Evolutionary conservation across 1,284 basidiomycete genomes (phyloP).

Genomic region (Cutaneotrichosporon cavernicola): DNA sequence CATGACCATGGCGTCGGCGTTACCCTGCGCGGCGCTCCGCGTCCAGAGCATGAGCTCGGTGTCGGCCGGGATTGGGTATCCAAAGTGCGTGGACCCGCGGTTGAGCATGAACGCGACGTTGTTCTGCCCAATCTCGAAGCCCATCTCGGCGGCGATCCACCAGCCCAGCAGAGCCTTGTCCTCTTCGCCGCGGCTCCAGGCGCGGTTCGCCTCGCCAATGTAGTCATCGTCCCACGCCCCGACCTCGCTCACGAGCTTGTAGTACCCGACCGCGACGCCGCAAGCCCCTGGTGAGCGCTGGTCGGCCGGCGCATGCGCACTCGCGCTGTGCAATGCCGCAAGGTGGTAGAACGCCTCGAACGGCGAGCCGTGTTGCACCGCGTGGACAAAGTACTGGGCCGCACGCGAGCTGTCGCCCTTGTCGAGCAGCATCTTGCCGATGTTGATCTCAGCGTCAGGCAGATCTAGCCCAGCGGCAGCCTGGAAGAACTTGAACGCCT

Average conservation of each 20-base stretch:
- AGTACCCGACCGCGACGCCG: slow-evolving; percentile 74
- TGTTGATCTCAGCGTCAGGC: slow-evolving; percentile 84
- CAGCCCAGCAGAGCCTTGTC: slow-evolving; percentile 69
- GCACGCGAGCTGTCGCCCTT: slow-evolving; percentile 57
- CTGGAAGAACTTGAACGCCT: slow-evolving; percentile 68
- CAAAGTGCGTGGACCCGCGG: slow-evolving; percentile 54
- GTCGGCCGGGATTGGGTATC: slow-evolving; percentile 18
- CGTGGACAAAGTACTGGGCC: slow-evolving; percentile 72
- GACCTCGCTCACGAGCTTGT: slow-evolving; percentile 82
- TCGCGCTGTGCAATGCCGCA: slow-evolving; percentile 69
- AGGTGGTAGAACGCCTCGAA: slow-evolving; percentile 92
- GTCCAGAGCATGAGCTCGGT: slow-evolving; percentile 90
- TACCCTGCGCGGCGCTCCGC: slow-evolving; percentile 86
- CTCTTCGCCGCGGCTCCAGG: slow-evolving; percentile 71
- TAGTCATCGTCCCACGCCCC: slow-evolving; percentile 84
- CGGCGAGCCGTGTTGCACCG: slow-evolving; percentile 77
- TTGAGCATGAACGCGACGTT: slow-evolving; percentile 92
- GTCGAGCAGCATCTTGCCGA: slow-evolving; percentile 76
- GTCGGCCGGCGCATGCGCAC: slow-evolving; percentile 53
- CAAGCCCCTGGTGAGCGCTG: slow-evolving; percentile 60
- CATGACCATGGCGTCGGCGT: slow-evolving; percentile 93
- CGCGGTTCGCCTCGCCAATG: slow-evolving; percentile 74
- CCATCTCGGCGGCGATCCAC: slow-evolving; percentile 91
- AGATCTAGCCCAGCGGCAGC: slow-evolving; percentile 80
- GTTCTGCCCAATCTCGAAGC: slow-evolving; percentile 89